A percentile compares a stretch with the other conserved stretches of the same genome.
Conservation (phyloP, 129 eudicot genomes). For the Scalesia atractyloides region DNA sequence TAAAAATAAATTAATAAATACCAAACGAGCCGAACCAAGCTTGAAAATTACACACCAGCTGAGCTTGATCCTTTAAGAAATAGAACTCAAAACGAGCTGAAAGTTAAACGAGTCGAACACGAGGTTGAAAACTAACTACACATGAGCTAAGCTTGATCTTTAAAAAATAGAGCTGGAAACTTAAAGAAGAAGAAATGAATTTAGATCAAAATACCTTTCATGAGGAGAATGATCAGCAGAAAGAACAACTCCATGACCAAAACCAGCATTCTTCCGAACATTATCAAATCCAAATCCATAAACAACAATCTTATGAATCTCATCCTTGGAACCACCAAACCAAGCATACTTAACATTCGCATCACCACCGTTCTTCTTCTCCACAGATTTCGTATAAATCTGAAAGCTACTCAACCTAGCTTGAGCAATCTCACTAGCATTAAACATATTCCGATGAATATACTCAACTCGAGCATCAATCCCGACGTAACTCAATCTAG, state of each 20-base stretch:
- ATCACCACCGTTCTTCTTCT: slow-evolving; percentile 42
- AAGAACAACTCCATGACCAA: slow-evolving; percentile 55
- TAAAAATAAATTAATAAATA: no score
- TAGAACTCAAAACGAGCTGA: no score
- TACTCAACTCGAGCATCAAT: slow-evolving; percentile 33
- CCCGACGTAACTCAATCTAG: slow-evolving; percentile 38
- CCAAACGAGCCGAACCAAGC: no score
- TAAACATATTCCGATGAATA: slow-evolving; percentile 37
- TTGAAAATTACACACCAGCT: no score
- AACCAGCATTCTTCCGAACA: slow-evolving; percentile 1
- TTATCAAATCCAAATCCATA: slow-evolving; percentile 54
- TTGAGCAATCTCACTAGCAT: slow-evolving; percentile 27
- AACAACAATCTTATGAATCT: slow-evolving; percentile 42
- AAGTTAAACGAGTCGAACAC: no score
- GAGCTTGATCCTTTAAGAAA: no score
- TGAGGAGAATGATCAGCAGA: slow-evolving; percentile 57
- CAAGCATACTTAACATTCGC: slow-evolving; percentile 66
- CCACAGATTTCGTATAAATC: slow-evolving; percentile 39
- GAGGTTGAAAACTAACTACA: no score
- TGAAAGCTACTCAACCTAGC: slow-evolving; percentile 47
- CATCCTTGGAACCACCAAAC: slow-evolving; percentile 64
- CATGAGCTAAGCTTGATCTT: no score
- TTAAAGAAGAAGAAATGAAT: not conserved
- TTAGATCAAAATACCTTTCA: slow-evolving; percentile 39
- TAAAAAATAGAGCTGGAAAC: no score